Conservation (phyloP, 441 rosid species). For the Arabidopsis hybrid region DNA sequence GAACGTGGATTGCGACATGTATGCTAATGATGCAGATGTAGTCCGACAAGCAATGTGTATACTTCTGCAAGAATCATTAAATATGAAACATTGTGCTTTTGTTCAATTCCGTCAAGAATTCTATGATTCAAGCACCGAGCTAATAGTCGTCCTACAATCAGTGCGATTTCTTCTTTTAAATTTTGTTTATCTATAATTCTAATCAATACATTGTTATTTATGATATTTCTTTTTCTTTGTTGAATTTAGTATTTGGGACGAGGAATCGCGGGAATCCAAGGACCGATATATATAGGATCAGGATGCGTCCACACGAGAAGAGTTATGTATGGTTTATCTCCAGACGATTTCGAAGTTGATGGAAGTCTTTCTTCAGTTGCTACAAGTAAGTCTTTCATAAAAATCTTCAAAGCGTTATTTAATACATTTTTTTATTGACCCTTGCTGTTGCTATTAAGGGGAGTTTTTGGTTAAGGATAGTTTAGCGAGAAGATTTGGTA, state of each 20-base stretch:
- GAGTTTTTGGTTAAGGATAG: constrained; percentile 15
- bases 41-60: constrained; percentile 32
- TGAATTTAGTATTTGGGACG: constrained; percentile 29
- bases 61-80: neutral
- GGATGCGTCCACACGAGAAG: constrained; percentile 65
- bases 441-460: constrained; percentile 33
- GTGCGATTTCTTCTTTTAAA: neutral
- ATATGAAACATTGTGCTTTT: constrained; percentile 19
- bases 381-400: constrained; percentile 1
- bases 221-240: neutral
- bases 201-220: neutral
- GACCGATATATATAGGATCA: constrained; percentile 52
- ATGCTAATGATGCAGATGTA: constrained; percentile 28
- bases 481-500: constrained; percentile 47
- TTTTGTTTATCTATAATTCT: neutral
- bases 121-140: neutral
- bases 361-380: constrained; percentile 20
- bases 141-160: neutral
- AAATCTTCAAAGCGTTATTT: no score
- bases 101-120: constrained; percentile 29
- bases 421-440: no score
- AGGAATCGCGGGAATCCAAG: constrained; percentile 68
- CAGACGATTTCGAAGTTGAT: constrained; percentile 34
- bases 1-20: constrained; percentile 37
- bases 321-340: constrained; percentile 51